Conservation (phyloP, 1,139 yeast genomes). For the Nadsonia starkeyi-henricii region DNA sequence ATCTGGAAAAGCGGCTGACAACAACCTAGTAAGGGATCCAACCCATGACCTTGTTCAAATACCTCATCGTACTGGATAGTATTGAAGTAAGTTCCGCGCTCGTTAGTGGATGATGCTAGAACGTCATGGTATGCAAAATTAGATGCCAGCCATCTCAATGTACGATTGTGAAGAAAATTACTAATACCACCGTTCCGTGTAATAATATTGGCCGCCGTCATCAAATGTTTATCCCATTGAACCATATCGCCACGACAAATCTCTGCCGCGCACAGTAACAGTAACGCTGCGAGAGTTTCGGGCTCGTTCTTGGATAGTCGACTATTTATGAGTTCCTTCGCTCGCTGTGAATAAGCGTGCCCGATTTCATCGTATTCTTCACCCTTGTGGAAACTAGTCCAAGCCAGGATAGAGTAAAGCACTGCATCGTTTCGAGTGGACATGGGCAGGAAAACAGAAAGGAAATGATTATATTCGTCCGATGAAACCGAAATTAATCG, state of each 20-base stretch:
- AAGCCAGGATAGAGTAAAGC: constrained; percentile 54
- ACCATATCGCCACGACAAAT: constrained; percentile 19
- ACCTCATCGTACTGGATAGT: constrained; percentile 37
- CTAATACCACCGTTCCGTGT: constrained; percentile 17
- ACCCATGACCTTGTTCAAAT: constrained; percentile 23
- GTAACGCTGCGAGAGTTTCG: constrained; percentile 46
- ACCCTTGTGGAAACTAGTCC: constrained; percentile 61
- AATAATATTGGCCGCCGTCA: constrained; percentile 17
- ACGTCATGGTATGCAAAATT: constrained; percentile 76
- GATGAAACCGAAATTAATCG: constrained; percentile 53
- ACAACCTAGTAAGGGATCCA: constrained; percentile 62
- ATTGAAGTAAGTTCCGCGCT: constrained; percentile 22
- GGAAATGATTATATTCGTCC: constrained; percentile 48
- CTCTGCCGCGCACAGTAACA: constrained; percentile 34
- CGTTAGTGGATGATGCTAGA: constrained; percentile 39
- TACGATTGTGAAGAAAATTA: constrained; percentile 37
- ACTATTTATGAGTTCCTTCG: constrained; percentile 16
- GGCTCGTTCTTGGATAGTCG: constrained; percentile 14
- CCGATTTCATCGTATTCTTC: constrained; percentile 25
- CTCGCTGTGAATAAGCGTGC: constrained; percentile 20
- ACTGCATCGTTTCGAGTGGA: constrained; percentile 59
- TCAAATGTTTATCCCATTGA: constrained; percentile 19
- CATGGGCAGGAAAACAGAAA: constrained; percentile 63
- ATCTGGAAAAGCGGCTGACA: constrained; percentile 52
- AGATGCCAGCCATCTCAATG: constrained; percentile 61